Conservation (phyloP, 73 alveolate genomes). For the Paramecium sexaurelia region DNA sequence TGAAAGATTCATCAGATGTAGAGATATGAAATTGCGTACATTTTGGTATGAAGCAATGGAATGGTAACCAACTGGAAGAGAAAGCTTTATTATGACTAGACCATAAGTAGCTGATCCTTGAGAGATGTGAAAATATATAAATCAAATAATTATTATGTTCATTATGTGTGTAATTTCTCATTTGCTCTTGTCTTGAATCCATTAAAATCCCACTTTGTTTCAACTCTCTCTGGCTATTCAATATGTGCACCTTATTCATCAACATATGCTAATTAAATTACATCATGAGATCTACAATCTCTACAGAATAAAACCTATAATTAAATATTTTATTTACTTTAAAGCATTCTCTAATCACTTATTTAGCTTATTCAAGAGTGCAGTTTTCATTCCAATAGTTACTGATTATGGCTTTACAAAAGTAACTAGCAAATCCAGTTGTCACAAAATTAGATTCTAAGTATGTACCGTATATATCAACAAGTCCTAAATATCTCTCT, state of each 20-base stretch:
- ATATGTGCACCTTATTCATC: constrained; percentile 49
- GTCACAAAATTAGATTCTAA: constrained; percentile 55
- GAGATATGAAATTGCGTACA: constrained; percentile 57
- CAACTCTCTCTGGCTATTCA: constrained; percentile 58
- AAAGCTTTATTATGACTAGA: constrained; percentile 3
- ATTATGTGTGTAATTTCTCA: constrained; percentile 66
- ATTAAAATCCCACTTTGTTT: constrained; percentile 60
- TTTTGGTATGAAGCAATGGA: constrained; percentile 55
- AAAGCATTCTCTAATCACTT: constrained; percentile 55
- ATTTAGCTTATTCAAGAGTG: constrained; percentile 57
- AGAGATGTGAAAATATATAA: background rate
- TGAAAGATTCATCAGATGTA: constrained; percentile 62
- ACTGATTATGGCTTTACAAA: constrained; percentile 59
- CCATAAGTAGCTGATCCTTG: constrained; percentile 38
- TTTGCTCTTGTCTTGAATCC: constrained; percentile 57
- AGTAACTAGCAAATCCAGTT: constrained; percentile 67
- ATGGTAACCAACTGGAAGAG: constrained; percentile 59
- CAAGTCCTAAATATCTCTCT: constrained; percentile 33
- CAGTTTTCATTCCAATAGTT: constrained; percentile 63
- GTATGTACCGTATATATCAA: constrained; percentile 68
- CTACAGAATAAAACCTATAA: constrained; percentile 60
- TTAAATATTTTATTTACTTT: background rate
- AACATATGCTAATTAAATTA: constrained; percentile 42
- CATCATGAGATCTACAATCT: constrained; percentile 70
- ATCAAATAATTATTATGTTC: constrained; percentile 26